These are phyloP conservation scores for Blastobotrys chiropterorum DNA, from an alignment of 805 yeast genomes.

Conservation along the genomic window DNA sequence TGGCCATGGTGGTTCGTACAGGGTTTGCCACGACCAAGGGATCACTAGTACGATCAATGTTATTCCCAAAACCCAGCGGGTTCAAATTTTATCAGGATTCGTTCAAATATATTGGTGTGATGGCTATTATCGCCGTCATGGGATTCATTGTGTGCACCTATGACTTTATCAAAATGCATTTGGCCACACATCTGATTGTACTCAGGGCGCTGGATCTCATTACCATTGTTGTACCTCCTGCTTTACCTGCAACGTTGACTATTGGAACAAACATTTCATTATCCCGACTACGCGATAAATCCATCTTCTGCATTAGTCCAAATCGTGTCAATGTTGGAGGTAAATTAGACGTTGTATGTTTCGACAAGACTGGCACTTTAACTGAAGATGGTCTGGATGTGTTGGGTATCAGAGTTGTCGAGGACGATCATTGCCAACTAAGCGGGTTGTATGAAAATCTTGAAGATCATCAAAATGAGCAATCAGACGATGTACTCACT, in stretches of 20 bases:
- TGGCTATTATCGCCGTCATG: constrained; percentile 75
- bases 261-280: constrained; percentile 95
- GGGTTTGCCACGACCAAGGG: constrained; percentile 97
- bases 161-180: constrained; percentile 71
- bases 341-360: constrained; percentile 80
- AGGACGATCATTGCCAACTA: constrained; percentile 11
- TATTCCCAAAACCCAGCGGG: constrained; percentile 90
- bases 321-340: constrained; percentile 96
- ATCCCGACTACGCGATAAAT: constrained; percentile 57
- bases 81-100: constrained; percentile 93
- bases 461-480: constrained; percentile 16
- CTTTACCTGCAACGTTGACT: constrained; percentile 93
- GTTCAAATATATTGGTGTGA: constrained; percentile 90
- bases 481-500: constrained; percentile 24
- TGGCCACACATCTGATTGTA: constrained; percentile 63
- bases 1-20: constrained; percentile 81
- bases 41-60: constrained; percentile 86
- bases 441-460: constrained; percentile 12
- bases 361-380: constrained; percentile 95
- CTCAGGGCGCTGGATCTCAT: constrained; percentile 88
- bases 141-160: constrained; percentile 83
- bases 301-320: constrained; percentile 88
- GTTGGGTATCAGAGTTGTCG: constrained; percentile 47
- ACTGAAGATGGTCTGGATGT: constrained; percentile 96
- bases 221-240: constrained; percentile 98